These are phyloP conservation scores for Capsicum chinense DNA, from an alignment of 257 asterid genomes.

Conservation along the genomic window DNA sequence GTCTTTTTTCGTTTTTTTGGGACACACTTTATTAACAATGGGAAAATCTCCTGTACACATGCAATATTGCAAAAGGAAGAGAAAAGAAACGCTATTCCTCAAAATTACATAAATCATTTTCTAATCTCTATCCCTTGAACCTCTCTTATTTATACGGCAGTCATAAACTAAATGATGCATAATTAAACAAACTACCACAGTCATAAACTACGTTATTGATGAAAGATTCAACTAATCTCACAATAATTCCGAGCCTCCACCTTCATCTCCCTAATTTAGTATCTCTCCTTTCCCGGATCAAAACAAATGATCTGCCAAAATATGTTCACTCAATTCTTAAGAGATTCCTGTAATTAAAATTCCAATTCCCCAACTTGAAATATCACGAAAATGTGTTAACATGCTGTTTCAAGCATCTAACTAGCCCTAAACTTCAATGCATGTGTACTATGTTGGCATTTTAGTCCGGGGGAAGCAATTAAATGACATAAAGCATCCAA, in stretches of 20 bases:
- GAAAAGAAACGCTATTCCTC: not conserved
- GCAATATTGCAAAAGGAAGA: not conserved
- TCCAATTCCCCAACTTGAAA: not conserved
- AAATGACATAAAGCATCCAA: not conserved
- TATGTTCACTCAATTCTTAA: not conserved
- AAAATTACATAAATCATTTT: not conserved
- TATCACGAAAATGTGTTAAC: not conserved
- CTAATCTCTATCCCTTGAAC: not conserved
- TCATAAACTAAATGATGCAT: not conserved
- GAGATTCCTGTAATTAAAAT: not conserved
- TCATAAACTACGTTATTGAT: not conserved
- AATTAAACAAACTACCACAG: not conserved
- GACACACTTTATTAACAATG: not conserved
- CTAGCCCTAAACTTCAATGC: not conserved
- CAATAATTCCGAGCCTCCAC: not conserved
- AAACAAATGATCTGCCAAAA: not conserved
- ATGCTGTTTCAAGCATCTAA: constrained; percentile 1
- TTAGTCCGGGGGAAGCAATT: not conserved
- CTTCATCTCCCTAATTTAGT: not conserved
- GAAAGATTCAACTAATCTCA: not conserved
- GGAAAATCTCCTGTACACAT: not conserved
- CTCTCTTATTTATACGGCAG: not conserved
- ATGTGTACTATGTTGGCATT: not conserved
- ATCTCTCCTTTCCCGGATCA: not conserved
- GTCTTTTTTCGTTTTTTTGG: too few relatives aligned